Conservation (phyloP, 129 eudicot species). For the Arctium lappa region DNA sequence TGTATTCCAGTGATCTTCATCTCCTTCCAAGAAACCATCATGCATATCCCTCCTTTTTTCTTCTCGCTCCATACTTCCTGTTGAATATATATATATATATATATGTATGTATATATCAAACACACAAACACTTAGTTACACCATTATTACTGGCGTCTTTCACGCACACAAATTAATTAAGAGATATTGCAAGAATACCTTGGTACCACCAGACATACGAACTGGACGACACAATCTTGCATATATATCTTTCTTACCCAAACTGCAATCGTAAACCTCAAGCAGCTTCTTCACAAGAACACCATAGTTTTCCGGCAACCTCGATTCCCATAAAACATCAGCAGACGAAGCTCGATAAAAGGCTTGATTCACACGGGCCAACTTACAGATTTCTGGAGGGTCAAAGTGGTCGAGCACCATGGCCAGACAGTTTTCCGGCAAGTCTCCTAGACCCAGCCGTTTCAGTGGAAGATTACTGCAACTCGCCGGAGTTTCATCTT, state of each 20-base stretch:
- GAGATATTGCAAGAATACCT: slow-evolving; percentile 22
- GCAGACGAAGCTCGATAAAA: slow-evolving; percentile 44
- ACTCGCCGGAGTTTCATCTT: not conserved
- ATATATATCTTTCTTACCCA: slow-evolving; percentile 37
- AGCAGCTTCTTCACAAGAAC: slow-evolving; percentile 36
- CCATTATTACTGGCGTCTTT: not conserved
- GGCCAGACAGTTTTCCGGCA: slow-evolving; percentile 57
- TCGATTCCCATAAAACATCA: slow-evolving; percentile 51
- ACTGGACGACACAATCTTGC: slow-evolving; percentile 32
- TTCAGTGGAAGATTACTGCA: not conserved
- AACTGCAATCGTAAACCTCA: not conserved
- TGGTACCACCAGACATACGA: slow-evolving; percentile 34
- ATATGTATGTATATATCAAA: too few species aligned
- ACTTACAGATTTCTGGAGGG: slow-evolving; percentile 45
- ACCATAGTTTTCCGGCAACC: slow-evolving; percentile 47
- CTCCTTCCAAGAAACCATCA: slow-evolving; percentile 52
- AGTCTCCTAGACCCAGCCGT: slow-evolving; percentile 35
- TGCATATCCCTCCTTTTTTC: slow-evolving; percentile 43
- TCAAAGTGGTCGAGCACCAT: slow-evolving; percentile 34
- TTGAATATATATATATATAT: not conserved
- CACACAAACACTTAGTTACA: too few species aligned
- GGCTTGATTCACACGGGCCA: slow-evolving; percentile 27
- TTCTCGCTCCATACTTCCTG: slow-evolving; percentile 65
- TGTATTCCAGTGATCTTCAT: slow-evolving; percentile 57
- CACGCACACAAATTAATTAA: not conserved